Evolutionary conservation across 2,329 filamentous ascomycete genomes (phyloP).

Genomic region (Aureobasidium sp.): DNA sequence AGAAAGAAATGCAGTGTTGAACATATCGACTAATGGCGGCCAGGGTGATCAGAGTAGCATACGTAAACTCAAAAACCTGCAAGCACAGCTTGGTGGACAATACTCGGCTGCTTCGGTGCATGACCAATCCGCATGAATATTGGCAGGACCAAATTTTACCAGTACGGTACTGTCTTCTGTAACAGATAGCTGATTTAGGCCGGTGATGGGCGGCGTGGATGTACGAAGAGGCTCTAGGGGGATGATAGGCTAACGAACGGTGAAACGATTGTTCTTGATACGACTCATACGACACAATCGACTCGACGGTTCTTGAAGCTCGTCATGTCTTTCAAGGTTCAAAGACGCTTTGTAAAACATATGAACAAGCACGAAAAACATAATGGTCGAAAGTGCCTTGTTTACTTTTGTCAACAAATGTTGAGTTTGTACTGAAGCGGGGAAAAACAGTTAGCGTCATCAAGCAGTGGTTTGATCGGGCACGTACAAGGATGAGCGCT

Average conservation of each 20-base stretch:
- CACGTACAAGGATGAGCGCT: background rate
- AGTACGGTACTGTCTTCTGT: background rate
- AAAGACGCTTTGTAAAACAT: no score
- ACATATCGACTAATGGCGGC: background rate
- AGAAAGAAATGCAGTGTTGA: background rate
- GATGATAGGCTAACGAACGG: background rate
- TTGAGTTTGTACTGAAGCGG: constrained; percentile 1
- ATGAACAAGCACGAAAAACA: no score
- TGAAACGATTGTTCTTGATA: constrained; percentile 5
- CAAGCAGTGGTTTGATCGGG: constrained; percentile 2
- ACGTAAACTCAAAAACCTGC: no score
- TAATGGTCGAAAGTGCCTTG: background rate
- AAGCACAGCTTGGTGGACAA: background rate
- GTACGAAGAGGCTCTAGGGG: background rate
- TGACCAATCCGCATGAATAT: background rate
- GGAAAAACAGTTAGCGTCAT: constrained; percentile 9
- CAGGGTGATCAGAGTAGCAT: background rate
- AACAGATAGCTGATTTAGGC: background rate
- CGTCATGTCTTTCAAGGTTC: background rate
- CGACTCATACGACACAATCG: background rate
- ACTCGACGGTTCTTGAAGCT: background rate
- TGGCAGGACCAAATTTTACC: background rate
- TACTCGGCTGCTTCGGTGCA: background rate
- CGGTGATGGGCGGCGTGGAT: background rate
- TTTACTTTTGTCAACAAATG: constrained; percentile 11